Evolutionary conservation across 768 basidiomycete genomes (phyloP).

Genomic region (Goffeauzyma gilvescens): DNA sequence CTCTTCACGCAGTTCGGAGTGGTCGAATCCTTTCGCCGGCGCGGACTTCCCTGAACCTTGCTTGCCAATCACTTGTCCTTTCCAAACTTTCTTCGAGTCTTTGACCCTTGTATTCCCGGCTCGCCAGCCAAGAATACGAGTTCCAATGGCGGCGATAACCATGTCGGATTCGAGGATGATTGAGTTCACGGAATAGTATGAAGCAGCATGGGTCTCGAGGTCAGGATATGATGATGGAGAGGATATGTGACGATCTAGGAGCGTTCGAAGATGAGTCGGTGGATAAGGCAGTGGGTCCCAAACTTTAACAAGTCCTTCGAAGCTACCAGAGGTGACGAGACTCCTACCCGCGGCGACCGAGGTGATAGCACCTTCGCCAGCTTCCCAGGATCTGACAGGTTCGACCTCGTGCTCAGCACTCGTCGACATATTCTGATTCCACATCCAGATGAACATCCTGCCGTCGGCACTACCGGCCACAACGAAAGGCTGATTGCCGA

Average conservation of each 20-base stretch:
- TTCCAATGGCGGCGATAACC: slow-evolving; percentile 22
- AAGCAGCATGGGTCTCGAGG: slow-evolving; percentile 5
- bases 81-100: slow-evolving; percentile 14
- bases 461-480: slow-evolving; percentile 19
- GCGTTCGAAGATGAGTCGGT: slow-evolving; percentile 14
- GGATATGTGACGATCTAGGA: slow-evolving; percentile 5
- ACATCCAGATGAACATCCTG: slow-evolving; percentile 17
- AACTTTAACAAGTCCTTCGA: slow-evolving; percentile 21
- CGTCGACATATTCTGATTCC: slow-evolving; percentile 8
- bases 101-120: slow-evolving; percentile 22
- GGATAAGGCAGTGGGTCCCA: slow-evolving; percentile 20
- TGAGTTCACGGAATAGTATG: slow-evolving; percentile 20
- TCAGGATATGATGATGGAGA: slow-evolving; percentile 18
- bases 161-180: slow-evolving; percentile 28
- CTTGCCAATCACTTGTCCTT: slow-evolving; percentile 10
- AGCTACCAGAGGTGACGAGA: slow-evolving; percentile 19
- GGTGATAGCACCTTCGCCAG: slow-evolving; percentile 17
- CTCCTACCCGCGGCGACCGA: slow-evolving; percentile 18
- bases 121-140: slow-evolving; percentile 23
- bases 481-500: slow-evolving; percentile 16
- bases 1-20: slow-evolving; percentile 18
- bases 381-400: slow-evolving; percentile 16
- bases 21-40: slow-evolving; percentile 15
- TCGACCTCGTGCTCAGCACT: background rate
- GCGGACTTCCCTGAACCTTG: slow-evolving; percentile 7